Percentiles rank a stretch among this genome's conserved stretches.
These are phyloP conservation scores for Coniochaeta hoffmannii DNA, from an alignment of 2,329 filamentous ascomycete species.

Conservation along the genomic window DNA sequence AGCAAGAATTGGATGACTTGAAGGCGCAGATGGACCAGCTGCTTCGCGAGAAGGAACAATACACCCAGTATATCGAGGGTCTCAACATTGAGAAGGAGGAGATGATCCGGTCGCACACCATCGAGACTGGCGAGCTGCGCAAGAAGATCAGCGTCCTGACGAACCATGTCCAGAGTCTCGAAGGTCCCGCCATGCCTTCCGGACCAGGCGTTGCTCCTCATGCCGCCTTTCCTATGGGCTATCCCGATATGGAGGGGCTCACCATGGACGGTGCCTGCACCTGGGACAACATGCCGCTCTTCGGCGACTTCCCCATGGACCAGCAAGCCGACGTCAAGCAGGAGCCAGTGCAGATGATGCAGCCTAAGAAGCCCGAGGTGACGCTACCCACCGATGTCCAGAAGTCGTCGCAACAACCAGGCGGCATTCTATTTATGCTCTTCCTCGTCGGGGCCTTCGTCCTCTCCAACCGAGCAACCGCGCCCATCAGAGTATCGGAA, in stretches of 20 bases:
- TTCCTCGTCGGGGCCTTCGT: conserved; percentile 95
- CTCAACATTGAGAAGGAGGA: conserved; percentile 86
- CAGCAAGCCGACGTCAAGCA: conserved; percentile 44
- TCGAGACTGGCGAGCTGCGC: conserved; percentile 83
- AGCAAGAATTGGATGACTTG: conserved; percentile 66
- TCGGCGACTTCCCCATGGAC: conserved; percentile 62
- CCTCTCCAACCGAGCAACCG: conserved; percentile 70
- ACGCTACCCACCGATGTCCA: conserved; percentile 42
- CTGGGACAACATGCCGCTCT: conserved; percentile 78
- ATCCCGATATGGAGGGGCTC: conserved; percentile 76
- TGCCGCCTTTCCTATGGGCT: conserved; percentile 61
- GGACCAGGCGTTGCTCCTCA: conserved; percentile 36
- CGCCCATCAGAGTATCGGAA: conserved; percentile 70
- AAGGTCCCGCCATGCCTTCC: conserved; percentile 45
- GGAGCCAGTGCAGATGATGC: conserved; percentile 42
- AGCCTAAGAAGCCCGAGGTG: conserved; percentile 46
- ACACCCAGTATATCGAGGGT: conserved; percentile 66
- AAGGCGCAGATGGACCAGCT: conserved; percentile 64
- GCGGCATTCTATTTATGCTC: conserved; percentile 85
- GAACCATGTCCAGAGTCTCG: conserved; percentile 63
- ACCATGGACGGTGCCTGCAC: conserved; percentile 76
- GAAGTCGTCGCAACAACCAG: conserved; percentile 64
- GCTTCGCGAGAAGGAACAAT: conserved; percentile 65
- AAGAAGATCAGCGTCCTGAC: conserved; percentile 85
- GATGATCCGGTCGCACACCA: conserved; percentile 78